A percentile compares a stretch with the other conserved stretches of the same genome.
Conservation (phyloP, 2,329 filamentous ascomycete species). For the Xylariaceae sp. region DNA sequence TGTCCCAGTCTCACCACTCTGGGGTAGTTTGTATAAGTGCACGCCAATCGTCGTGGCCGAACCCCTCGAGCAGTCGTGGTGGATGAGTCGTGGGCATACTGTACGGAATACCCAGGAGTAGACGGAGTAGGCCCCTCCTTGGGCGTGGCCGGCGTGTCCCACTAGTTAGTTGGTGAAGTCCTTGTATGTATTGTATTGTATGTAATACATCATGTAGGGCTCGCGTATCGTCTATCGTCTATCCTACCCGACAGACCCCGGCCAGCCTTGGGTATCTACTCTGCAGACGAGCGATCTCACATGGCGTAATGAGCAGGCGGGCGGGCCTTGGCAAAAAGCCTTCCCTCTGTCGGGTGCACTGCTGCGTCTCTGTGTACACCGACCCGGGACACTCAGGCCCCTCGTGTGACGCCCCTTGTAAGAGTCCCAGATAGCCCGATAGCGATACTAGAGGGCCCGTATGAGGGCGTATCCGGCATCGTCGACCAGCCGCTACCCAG, state of each 20-base stretch:
- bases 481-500: background rate
- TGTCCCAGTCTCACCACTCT: background rate
- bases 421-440: no score
- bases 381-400: background rate
- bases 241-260: background rate
- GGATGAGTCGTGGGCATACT: no score
- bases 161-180: background rate
- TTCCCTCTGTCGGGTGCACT: background rate
- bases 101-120: no score
- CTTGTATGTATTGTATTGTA: background rate
- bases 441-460: background rate
- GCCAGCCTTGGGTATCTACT: background rate
- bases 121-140: background rate
- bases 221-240: background rate
- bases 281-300: constrained; percentile 1
- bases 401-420: background rate
- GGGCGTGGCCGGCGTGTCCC: background rate
- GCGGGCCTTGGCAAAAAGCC: background rate
- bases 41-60: background rate
- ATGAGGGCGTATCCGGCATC: background rate
- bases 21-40: background rate
- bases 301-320: background rate
- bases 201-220: background rate
- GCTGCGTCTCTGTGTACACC: background rate
- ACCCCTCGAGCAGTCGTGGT: background rate